These are phyloP conservation scores for Prototheca cutis DNA, from an alignment of 163 green algal species.

Conservation along the genomic window DNA sequence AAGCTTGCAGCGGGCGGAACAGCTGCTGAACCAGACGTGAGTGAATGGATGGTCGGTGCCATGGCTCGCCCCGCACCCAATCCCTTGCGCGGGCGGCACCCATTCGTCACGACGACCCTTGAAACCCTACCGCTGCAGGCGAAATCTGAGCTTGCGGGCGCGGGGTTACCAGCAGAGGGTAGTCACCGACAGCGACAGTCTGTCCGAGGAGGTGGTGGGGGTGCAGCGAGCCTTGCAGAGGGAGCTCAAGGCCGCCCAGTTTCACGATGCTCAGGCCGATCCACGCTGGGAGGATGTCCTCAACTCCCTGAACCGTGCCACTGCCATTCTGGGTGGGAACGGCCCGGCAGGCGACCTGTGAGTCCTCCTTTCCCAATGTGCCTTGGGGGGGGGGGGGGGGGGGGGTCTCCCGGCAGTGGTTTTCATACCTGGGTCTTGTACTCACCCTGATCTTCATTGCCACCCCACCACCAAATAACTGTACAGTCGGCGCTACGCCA, in stretches of 20 bases:
- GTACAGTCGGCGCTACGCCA: conserved; percentile 36
- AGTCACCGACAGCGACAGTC: conserved; percentile 40
- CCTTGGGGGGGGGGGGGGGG: too few relatives aligned
- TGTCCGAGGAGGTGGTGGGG: conserved; percentile 46
- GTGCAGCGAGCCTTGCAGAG: conserved; percentile 6
- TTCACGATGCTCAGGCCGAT: neutral
- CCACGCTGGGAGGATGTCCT: conserved; percentile 4
- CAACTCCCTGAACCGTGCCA: conserved; percentile 28
- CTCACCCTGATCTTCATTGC: too few relatives aligned
- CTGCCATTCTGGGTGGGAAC: conserved; percentile 28
- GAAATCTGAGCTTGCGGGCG: conserved; percentile 44
- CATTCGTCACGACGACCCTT: too few relatives aligned
- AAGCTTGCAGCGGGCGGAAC: neutral
- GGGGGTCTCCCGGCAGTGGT: too few relatives aligned
- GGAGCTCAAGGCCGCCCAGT: neutral
- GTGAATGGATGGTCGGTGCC: neutral
- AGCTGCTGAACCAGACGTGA: neutral
- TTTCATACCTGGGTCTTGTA: too few relatives aligned
- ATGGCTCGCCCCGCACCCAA: too few relatives aligned
- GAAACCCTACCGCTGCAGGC: conserved; percentile 22
- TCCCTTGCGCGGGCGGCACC: too few relatives aligned
- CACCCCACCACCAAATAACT: too few relatives aligned
- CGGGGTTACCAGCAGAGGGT: conserved; percentile 44
- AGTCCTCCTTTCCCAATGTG: too few relatives aligned
- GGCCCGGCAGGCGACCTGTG: conserved; percentile 52